Evolutionary conservation across 2,329 filamentous ascomycete genomes (phyloP), one percentile per base, ranked within the genome.

Genomic region (Coniochaeta sp.): DNA sequence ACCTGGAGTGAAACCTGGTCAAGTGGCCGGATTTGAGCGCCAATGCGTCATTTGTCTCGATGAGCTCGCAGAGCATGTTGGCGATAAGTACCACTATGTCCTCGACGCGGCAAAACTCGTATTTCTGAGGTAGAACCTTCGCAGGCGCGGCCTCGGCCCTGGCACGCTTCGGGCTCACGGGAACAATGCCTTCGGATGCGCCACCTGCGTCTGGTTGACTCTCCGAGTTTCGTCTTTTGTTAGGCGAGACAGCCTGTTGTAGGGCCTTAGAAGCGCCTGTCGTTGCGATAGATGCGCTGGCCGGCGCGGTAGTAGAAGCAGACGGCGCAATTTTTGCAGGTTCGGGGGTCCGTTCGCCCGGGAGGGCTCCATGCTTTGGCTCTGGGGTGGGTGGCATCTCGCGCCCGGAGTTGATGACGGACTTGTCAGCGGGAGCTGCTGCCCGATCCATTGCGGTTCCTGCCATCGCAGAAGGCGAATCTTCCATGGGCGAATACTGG

Each of bases 1-100:
- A 91, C 89, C 93, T 88, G 52, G 92, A 98, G 74, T 99, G 95
- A 73, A 99, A 99, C 59, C 95, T 85, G 57, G 95, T 99, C 60
- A 99, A 81, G 36, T 91, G 89, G 36, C 91, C 92, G 65, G 91
- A 90, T 67, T 89, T 87, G 59, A 97, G 84, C 55, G 93, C 93
- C 64, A 95, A 86, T 56, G 84, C 84, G 72, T 99, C 95, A 69
- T 99, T 99, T 64, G 93, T 90, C 63, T 90, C 87, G 66, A 99
- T 96, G 55, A 99, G 79, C 75, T 99, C 95, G 74, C 93, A 88
- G 55, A 99, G 82, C 95, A 99, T 98, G 70, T 96, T 91, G 54
- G 93, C 87, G 65, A 99, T 95, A 62, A 99, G 78, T 47, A 93
- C 81, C 30, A 96, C 95, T 71, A 99, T 84, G 71, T 97, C 93